Conservation (phyloP, 2,329 filamentous ascomycete genomes). For the Knoxdaviesia capensis region DNA sequence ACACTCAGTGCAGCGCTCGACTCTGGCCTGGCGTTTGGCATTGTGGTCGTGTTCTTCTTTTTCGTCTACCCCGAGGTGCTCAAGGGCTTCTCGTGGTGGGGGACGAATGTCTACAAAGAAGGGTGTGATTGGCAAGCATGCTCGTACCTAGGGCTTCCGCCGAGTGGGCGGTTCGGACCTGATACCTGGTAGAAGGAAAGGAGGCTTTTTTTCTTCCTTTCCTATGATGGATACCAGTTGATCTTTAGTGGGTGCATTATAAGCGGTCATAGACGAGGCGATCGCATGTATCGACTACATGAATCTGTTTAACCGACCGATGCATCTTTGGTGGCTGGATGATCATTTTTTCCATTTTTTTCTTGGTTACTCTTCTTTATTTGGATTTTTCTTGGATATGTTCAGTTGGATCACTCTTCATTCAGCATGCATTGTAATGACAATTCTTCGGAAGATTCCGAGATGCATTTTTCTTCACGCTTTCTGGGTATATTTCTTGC, state of each 20-base stretch:
- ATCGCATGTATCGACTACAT: background rate
- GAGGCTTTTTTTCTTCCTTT: background rate
- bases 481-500: too few relatives aligned
- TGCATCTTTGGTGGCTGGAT: too few relatives aligned
- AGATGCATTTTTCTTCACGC: too few relatives aligned
- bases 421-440: too few relatives aligned
- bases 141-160: conserved; percentile 41
- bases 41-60: conserved; percentile 69
- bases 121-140: conserved; percentile 77
- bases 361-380: too few relatives aligned
- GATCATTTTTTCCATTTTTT: too few relatives aligned
- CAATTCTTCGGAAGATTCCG: too few relatives aligned
- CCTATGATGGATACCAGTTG: background rate
- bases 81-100: conserved; percentile 66
- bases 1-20: conserved; percentile 68
- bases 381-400: too few relatives aligned
- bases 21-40: conserved; percentile 62
- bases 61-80: conserved; percentile 67
- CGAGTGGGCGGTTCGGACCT: conserved; percentile 47
- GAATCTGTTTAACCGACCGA: too few relatives aligned
- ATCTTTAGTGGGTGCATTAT: too few relatives aligned
- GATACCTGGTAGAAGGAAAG: conserved; percentile 25
- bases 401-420: too few relatives aligned
- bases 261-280: background rate
- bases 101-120: conserved; percentile 66